Evolutionary conservation across 2,329 filamentous ascomycete genomes (phyloP), one percentile per base, ranked within the genome.

Genomic region (Remersonia thermophila): DNA sequence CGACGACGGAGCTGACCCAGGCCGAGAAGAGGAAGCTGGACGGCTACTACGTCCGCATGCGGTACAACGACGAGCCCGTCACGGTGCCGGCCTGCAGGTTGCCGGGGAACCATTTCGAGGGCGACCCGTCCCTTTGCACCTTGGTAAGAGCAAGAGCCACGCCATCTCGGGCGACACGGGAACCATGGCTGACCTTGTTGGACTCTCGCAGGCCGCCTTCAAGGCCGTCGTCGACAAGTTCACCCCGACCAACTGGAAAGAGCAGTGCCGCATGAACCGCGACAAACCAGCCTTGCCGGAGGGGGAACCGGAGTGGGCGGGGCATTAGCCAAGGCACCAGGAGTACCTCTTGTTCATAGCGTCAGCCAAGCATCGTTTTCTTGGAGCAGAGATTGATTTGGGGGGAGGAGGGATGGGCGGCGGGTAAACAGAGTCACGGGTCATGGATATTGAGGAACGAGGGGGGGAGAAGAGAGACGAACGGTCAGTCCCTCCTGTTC

Each of bases 161-260:
- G n/a, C n/a, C n/a, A 14, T 13, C 12, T 7, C 27, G 13, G 27
- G n/a, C 12, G 27, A 29, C 27, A 13, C 15, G 11, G 27, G 27
- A 29, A 14, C 27, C 8, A 29, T 5, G 7, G n/a, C 27, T 29
- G 11, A 29, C 8, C 20, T 6, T 6, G 5, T 4, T 12, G 8
- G 2, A 13, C 14, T 29, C 12, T 29, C 14, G 9, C 42, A 83
- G 77, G 75, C 81, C 38, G 85, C 89, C 0, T 98, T 98, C 67
- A 96, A 96, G 59, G 66, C 74, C 35, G 83, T 95, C 37, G 85
- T 91, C 2, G 89, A 96, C 60, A 85, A 84, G 51, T 93, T 83
- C 54, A 91, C 84, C 1, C 91, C 91, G 0, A 63, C 64, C 40
- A 71, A 86, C 55, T 96, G 87, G 89, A 70, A 61, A 45, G 52